Evolutionary conservation across 2,329 filamentous ascomycete genomes (phyloP).

Genomic region (Pseudogymnoascus sp.): DNA sequence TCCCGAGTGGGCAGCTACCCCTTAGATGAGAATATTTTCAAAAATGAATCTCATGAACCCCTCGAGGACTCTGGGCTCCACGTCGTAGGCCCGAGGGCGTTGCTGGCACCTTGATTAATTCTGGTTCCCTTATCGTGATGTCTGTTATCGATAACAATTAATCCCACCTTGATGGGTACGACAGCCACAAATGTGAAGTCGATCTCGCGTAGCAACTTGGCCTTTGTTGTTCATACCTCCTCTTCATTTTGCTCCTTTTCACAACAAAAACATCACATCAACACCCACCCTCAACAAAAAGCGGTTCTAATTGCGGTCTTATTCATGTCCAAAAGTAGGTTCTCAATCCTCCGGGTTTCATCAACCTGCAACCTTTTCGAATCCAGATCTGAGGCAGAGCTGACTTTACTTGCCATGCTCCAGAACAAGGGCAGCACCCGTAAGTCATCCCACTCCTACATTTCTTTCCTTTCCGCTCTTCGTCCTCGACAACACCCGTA

Average conservation of each 20-base stretch:
- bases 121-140: not conserved
- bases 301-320: no score
- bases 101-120: not conserved
- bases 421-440: not conserved
- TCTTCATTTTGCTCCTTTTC: not conserved
- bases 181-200: not conserved
- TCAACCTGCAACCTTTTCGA: not conserved
- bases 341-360: not conserved
- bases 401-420: not conserved
- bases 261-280: not conserved
- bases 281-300: not conserved
- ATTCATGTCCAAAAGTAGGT: not conserved
- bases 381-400: not conserved
- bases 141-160: constrained; percentile 8
- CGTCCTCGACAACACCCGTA: not conserved
- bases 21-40: not conserved
- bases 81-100: not conserved
- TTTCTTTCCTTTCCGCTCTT: not conserved
- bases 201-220: constrained; percentile 9
- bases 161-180: not conserved
- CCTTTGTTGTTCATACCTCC: not conserved
- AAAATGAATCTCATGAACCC: not conserved
- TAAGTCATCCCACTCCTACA: not conserved
- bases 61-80: not conserved
- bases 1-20: not conserved